Evolutionary conservation across 768 basidiomycete species (phyloP).

Genomic region (Lactarius trivialis): DNA sequence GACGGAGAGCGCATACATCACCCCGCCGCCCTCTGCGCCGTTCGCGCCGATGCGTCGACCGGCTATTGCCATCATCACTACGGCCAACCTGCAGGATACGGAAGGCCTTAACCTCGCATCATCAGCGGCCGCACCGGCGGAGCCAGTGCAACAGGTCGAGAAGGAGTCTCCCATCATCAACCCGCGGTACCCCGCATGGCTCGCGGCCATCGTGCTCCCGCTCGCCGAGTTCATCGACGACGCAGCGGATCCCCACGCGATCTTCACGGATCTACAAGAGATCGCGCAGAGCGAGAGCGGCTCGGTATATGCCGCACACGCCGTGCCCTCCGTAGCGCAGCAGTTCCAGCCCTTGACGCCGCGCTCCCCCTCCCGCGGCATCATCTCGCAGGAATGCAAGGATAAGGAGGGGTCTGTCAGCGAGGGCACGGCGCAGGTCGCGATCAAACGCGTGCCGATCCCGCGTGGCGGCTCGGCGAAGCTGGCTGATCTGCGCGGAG

Average conservation of each 20-base stretch:
- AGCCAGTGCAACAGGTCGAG: neutral
- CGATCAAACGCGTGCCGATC: constrained; percentile 69
- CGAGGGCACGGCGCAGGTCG: constrained; percentile 38
- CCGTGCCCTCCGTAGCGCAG: neutral
- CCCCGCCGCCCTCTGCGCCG: constrained; percentile 6
- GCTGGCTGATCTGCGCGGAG: constrained; percentile 53
- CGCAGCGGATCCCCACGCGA: constrained; percentile 50
- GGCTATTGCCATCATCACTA: neutral
- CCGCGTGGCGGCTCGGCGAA: constrained; percentile 53
- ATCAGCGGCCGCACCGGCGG: neutral
- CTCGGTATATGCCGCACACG: constrained; percentile 48
- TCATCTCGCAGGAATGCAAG: neutral
- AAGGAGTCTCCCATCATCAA: constrained; percentile 13
- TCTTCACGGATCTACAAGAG: constrained; percentile 64
- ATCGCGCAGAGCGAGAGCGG: constrained; percentile 83
- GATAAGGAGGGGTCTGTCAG: neutral
- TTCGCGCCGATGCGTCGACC: neutral
- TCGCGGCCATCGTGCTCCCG: constrained; percentile 52
- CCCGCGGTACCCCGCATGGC: constrained; percentile 55
- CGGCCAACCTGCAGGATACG: neutral
- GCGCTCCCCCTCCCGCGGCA: constrained; percentile 15
- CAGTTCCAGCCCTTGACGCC: constrained; percentile 15
- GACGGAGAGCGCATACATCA: neutral
- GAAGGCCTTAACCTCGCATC: neutral
- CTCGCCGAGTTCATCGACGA: constrained; percentile 60